These are phyloP conservation scores for Corymbia calophylla DNA, from an alignment of 441 rosid genomes.

Conservation along the genomic window DNA sequence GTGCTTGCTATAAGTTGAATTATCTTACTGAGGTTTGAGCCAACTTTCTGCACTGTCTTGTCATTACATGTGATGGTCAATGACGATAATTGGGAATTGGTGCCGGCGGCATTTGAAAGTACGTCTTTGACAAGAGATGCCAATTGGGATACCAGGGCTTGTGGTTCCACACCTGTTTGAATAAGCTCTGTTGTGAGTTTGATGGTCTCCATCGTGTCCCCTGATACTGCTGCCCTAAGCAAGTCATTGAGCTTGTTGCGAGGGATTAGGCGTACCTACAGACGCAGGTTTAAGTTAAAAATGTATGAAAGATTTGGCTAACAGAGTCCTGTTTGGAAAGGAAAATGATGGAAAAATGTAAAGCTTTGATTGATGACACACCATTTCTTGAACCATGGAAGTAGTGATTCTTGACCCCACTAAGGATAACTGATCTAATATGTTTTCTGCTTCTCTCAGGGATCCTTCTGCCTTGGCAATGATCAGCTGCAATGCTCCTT, in stretches of 20 bases:
- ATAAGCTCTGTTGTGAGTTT: constrained; percentile 6
- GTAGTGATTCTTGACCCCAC: constrained; percentile 13
- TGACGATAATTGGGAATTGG: background rate
- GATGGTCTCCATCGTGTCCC: constrained; percentile 14
- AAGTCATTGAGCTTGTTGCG: constrained; percentile 8
- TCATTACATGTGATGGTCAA: constrained; percentile 2
- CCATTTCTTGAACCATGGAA: constrained; percentile 21
- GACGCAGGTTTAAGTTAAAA: background rate
- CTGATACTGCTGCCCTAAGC: constrained; percentile 17
- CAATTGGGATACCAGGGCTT: constrained; percentile 13
- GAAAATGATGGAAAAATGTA: background rate
- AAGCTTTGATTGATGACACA: background rate
- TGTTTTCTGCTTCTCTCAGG: constrained; percentile 24
- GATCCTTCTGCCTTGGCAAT: constrained; percentile 19
- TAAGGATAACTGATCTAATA: constrained; percentile 16
- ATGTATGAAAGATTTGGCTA: background rate
- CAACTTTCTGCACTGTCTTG: background rate
- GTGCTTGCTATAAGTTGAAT: background rate
- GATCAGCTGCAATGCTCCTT: constrained; percentile 18
- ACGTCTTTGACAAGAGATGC: constrained; percentile 15
- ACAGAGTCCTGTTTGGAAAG: background rate
- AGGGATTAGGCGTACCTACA: constrained; percentile 17
- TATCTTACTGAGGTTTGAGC: background rate
- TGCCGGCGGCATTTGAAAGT: background rate
- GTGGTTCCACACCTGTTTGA: constrained; percentile 13